Conservation (phyloP, 2,329 filamentous ascomycete species). For the Didymella segeticola region DNA sequence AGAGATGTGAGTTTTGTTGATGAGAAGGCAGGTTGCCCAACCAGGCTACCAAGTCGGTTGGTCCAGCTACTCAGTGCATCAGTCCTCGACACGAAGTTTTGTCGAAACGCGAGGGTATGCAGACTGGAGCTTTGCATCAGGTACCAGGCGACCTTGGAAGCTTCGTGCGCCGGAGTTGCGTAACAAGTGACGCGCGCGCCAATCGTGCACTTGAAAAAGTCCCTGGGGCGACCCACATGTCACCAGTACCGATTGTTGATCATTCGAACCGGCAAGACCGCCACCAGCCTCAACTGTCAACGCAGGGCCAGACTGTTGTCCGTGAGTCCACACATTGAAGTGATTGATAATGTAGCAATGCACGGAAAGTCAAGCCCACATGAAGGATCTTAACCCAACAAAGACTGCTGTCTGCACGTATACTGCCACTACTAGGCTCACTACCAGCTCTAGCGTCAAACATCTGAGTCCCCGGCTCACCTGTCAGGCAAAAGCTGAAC, state of each 20-base stretch:
- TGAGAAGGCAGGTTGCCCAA: neutral
- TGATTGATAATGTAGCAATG: neutral
- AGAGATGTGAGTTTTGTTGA: neutral
- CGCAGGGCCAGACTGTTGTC: neutral
- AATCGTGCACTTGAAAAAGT: constrained; percentile 22
- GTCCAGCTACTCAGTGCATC: neutral
- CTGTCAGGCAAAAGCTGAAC: neutral
- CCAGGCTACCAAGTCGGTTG: neutral
- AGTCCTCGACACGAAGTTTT: too few relatives aligned
- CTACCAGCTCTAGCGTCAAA: neutral
- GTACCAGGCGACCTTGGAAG: neutral
- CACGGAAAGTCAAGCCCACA: neutral
- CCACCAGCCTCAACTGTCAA: neutral
- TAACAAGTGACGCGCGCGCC: constrained; percentile 22
- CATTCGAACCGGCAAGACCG: neutral
- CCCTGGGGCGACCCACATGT: constrained; percentile 1
- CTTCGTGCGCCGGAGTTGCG: constrained; percentile 15
- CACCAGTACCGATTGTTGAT: neutral
- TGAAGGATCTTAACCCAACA: neutral
- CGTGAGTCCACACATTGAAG: neutral
- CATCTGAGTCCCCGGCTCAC: neutral
- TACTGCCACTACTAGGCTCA: neutral
- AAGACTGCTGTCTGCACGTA: neutral
- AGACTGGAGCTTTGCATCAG: neutral
- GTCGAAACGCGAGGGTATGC: neutral